phyloP scores from a whole-genome alignment of 2,329 filamentous ascomycete species.

The Phyllosticta capitalensis region DNA sequence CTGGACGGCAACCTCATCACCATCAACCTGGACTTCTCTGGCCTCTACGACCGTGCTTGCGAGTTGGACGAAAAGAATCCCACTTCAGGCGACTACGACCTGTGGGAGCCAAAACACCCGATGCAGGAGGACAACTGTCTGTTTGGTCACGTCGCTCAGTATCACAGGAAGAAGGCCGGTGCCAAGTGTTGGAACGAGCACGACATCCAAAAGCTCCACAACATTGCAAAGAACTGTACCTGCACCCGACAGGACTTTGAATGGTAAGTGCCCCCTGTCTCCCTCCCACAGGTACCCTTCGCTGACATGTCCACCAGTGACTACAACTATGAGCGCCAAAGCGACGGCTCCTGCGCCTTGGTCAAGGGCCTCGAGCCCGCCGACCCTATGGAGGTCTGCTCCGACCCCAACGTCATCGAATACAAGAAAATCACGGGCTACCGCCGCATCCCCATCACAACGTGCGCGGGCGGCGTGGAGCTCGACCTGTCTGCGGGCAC shows the following conservation, averaged over 20 bases:
- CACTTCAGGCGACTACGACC: constrained; percentile 62
- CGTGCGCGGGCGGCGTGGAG: constrained; percentile 67
- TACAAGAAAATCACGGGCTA: constrained; percentile 84
- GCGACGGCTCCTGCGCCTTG: constrained; percentile 65
- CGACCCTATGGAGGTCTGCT: constrained; percentile 50
- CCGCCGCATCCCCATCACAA: constrained; percentile 80
- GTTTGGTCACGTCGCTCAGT: constrained; percentile 83
- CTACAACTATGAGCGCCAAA: constrained; percentile 82
- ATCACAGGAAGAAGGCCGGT: constrained; percentile 79
- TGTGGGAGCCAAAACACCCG: constrained; percentile 85
- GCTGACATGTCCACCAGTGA: constrained; percentile 47
- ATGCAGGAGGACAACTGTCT: constrained; percentile 70
- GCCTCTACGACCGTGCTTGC: constrained; percentile 65
- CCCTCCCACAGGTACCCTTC: not conserved
- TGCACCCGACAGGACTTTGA: constrained; percentile 85
- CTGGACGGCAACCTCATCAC: constrained; percentile 53
- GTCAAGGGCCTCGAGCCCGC: constrained; percentile 62
- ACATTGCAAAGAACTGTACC: constrained; percentile 63
- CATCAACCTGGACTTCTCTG: constrained; percentile 81
- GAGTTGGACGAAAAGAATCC: constrained; percentile 52
- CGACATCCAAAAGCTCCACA: constrained; percentile 60
- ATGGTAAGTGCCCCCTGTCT: constrained; percentile 52
- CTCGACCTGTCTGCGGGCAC: constrained; percentile 57
- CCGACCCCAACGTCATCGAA: constrained; percentile 58
- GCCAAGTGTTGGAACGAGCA: constrained; percentile 73